Percentiles rank a stretch among this genome's conserved stretches.
Conservation (phyloP, 2,329 filamentous ascomycete species). For the Metarhizium robertsii region DNA sequence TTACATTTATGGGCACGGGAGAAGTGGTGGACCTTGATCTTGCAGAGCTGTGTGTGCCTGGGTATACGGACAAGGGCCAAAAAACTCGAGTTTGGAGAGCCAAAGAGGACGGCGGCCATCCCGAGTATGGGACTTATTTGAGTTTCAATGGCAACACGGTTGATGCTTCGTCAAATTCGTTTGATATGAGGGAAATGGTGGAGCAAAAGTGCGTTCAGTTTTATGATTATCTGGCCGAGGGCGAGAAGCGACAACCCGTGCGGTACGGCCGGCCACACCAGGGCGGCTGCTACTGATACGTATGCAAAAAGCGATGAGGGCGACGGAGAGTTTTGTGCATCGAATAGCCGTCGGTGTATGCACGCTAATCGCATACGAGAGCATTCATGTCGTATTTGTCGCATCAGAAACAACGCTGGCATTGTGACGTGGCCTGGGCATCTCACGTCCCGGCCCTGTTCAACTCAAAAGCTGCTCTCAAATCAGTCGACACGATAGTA, state of each 20-base stretch:
- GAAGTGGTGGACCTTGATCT: conserved; percentile 18
- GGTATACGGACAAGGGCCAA: background rate
- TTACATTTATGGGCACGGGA: conserved; percentile 27
- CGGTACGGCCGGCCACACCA: conserved; percentile 9
- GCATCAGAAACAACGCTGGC: too few species aligned
- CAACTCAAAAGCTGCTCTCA: too few species aligned
- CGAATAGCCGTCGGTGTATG: too few species aligned
- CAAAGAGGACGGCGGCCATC: conserved; percentile 7
- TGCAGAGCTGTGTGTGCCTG: conserved; percentile 6
- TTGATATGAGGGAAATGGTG: conserved; percentile 26
- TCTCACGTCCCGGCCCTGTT: too few species aligned
- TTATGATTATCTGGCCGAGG: conserved; percentile 10
- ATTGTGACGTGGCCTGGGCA: too few species aligned
- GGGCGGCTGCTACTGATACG: conserved; percentile 11
- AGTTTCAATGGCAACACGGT: conserved; percentile 28
- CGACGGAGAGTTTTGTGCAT: too few species aligned
- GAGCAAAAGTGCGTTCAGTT: conserved; percentile 24
- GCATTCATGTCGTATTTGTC: too few species aligned
- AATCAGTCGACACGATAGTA: too few species aligned
- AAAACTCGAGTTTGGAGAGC: background rate
- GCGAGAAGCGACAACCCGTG: background rate
- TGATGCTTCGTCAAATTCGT: conserved; percentile 23
- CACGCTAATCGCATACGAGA: too few species aligned
- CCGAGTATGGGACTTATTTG: conserved; percentile 18
- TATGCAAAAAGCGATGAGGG: background rate